Conservation (phyloP, 176 grass and related monocot genomes). For the Triticum aestivum region IWGSC_CS_RefSeq_v2.1 NC_057803.1:47751994-47752493, state of each 20-base stretch:
- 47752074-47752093: slow-evolving; percentile 32
- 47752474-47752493: slow-evolving; percentile 69
- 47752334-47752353: not conserved
- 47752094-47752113: not conserved
- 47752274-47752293: not conserved
- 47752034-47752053: slow-evolving; percentile 94
- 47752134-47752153: not conserved
- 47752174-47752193: slow-evolving; percentile 1
- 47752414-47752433: not conserved
- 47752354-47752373: slow-evolving; percentile 19
- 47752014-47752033: slow-evolving; percentile 98
- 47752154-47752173: slow-evolving; percentile 20
- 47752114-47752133: not conserved
- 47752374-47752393: slow-evolving; percentile 20
- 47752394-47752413: slow-evolving; percentile 16
- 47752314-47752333: slow-evolving; percentile 13
- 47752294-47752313: not conserved
- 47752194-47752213: not conserved
- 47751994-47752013: slow-evolving; percentile 75
- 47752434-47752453: slow-evolving; percentile 3
- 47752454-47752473: not conserved
- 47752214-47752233: slow-evolving; percentile 4
- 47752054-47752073: slow-evolving; percentile 97
- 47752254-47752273: not conserved
- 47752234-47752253: slow-evolving; percentile 6